phyloP scores from a whole-genome alignment of 2,329 filamentous ascomycete genomes.

The Zelopaecilomyces penicillatus region DNA sequence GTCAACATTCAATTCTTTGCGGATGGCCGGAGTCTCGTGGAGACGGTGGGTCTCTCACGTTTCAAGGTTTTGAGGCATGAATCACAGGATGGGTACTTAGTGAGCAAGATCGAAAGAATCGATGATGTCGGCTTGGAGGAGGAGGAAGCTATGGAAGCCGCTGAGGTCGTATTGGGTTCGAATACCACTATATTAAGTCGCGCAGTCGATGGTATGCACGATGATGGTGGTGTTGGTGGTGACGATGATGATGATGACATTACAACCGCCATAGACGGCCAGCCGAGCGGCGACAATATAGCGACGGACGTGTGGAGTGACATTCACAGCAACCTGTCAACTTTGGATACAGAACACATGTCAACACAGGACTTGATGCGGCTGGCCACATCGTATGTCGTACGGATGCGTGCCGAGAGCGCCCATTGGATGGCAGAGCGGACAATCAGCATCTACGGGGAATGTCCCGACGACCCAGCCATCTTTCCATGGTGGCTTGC shows the following conservation, averaged over 20 bases:
- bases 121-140: slow-evolving; percentile 76
- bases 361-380: slow-evolving; percentile 64
- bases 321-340: background rate
- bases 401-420: slow-evolving; percentile 57
- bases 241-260: slow-evolving; percentile 1
- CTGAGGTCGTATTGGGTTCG: slow-evolving; percentile 37
- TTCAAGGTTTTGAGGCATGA: slow-evolving; percentile 63
- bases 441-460: slow-evolving; percentile 66
- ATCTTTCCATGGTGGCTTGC: slow-evolving; percentile 88
- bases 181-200: background rate
- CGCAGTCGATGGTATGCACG: background rate
- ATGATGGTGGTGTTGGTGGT: too few species aligned
- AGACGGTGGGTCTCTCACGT: slow-evolving; percentile 66
- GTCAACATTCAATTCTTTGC: slow-evolving; percentile 63
- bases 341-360: slow-evolving; percentile 32
- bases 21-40: slow-evolving; percentile 74
- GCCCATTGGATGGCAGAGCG: slow-evolving; percentile 68
- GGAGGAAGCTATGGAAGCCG: slow-evolving; percentile 67
- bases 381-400: slow-evolving; percentile 58
- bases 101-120: slow-evolving; percentile 67
- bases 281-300: slow-evolving; percentile 8
- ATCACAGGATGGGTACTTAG: slow-evolving; percentile 65
- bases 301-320: background rate
- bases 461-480: slow-evolving; percentile 66
- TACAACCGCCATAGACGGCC: slow-evolving; percentile 1